Base-by-base conservation (phyloP, 2,329 filamentous ascomycete species). In the Venturia oleaginea region DNA sequence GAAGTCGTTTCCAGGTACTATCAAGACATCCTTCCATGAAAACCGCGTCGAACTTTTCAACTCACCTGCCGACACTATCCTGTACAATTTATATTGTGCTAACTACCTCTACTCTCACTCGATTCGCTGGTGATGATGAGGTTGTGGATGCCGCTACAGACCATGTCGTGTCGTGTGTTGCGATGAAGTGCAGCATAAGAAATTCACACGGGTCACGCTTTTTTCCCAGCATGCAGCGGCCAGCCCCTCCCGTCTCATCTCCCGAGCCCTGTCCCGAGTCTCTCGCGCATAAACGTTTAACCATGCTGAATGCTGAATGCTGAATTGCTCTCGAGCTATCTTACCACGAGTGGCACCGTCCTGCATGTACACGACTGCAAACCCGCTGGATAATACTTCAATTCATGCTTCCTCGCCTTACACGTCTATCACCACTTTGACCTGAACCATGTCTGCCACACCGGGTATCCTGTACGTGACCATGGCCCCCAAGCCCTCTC, bases 381-480 rank as follows among this genome's bases (percentile, higher is more conserved):
- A 32, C 15, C 51, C 24, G 30, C 51, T 34, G 51, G 15, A 57
- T 34, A 32, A 57, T 57, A 2, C 27, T 55, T 55, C 48, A 54
- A 54, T 57, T 57, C 30, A 57, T 57, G 51, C 34, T 34, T 57
- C 51, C 19, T 34, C 51, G 51, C 1, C 51, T 57, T 57, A 15
- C 19, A 32, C 51, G 30, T 57, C 27, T 57, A 17, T 27, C 59
- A 27, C 17, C 7, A 38, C 2, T 15, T 30, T n/a, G 13, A 15
- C 51, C 40, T 37, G 27, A 48, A 32, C 17, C 24, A 81, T 81
- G 78, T 73, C 78, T 63, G 71, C 73, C 62, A 79, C 75, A 64
- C 83, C 83, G 11, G 91, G 91, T 66, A 85, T 92, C 71, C 86
- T 96, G 72, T 91, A 88, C 74, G 91, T 96, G 69, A 92, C 90